phyloP scores from a whole-genome alignment of 1,284 basidiomycete genomes.

The Cryptococcus amylolentus region DNA sequence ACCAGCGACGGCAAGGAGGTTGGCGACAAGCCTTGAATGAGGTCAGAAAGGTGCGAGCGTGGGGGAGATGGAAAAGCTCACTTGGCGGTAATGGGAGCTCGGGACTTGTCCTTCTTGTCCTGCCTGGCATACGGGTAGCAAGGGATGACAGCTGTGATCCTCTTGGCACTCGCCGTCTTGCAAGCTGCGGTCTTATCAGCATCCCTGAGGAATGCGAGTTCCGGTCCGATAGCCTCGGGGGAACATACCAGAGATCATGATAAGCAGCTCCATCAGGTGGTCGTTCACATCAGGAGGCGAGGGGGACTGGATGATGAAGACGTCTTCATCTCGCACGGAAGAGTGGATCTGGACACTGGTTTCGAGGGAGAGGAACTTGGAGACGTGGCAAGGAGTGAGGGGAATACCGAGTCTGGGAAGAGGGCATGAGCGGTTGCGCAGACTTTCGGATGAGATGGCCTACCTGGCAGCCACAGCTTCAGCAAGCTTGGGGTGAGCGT shows the following conservation, averaged over 20 bases:
- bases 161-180: slow-evolving; percentile 92
- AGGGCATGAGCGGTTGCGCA: not conserved
- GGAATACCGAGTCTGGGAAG: slow-evolving; percentile 74
- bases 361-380: slow-evolving; percentile 95
- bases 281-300: slow-evolving; percentile 51
- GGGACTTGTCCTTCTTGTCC: slow-evolving; percentile 97
- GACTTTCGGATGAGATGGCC: slow-evolving; percentile 52
- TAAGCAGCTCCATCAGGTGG: slow-evolving; percentile 55
- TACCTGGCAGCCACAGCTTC: slow-evolving; percentile 90
- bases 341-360: slow-evolving; percentile 88
- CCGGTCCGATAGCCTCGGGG: not conserved
- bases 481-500: slow-evolving; percentile 96
- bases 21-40: slow-evolving; percentile 65
- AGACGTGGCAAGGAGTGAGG: slow-evolving; percentile 84
- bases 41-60: slow-evolving; percentile 1
- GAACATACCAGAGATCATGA: slow-evolving; percentile 52
- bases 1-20: slow-evolving; percentile 93
- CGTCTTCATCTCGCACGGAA: slow-evolving; percentile 95
- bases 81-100: slow-evolving; percentile 97
- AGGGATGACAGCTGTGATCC: slow-evolving; percentile 97
- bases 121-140: slow-evolving; percentile 95
- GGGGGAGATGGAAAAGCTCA: slow-evolving; percentile 18
- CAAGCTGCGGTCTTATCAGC: slow-evolving; percentile 63
- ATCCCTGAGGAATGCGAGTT: not conserved
- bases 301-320: slow-evolving; percentile 84